A percentile compares a stretch with the other conserved stretches of the same genome.
These are phyloP conservation scores for Sideroxylon spinosum DNA, from an alignment of 179 eudicot species.

Conservation along the genomic window DNA sequence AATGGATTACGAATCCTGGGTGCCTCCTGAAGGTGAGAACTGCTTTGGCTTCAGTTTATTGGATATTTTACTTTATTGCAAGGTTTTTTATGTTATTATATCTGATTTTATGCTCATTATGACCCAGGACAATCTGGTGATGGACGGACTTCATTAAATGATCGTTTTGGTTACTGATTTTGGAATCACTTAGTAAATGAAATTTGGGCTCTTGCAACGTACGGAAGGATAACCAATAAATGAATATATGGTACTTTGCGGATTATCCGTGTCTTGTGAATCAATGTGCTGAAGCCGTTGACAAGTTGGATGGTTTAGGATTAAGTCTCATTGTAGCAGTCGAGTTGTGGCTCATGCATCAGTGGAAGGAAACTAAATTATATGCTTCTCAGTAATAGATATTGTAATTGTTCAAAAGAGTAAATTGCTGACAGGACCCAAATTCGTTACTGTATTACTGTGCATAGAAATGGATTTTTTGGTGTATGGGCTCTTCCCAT, in stretches of 20 bases:
- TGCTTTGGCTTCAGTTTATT: not conserved
- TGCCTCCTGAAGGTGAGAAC: conserved; percentile 84
- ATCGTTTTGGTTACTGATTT: conserved; percentile 69
- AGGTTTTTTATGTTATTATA: not conserved
- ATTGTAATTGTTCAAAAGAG: not conserved
- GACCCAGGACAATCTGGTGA: conserved; percentile 90
- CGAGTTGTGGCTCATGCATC: not conserved
- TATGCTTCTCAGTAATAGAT: not conserved
- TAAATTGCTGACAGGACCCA: not conserved
- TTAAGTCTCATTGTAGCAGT: not conserved
- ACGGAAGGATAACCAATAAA: no score
- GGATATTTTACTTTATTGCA: not conserved
- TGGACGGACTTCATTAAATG: conserved; percentile 89
- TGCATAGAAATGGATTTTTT: not conserved
- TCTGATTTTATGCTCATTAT: conserved; percentile 21
- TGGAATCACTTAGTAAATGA: not conserved
- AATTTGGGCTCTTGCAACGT: not conserved
- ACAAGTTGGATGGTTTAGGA: not conserved
- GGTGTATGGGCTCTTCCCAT: not conserved
- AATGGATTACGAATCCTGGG: conserved; percentile 59
- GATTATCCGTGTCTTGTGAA: not conserved
- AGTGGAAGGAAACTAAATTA: not conserved
- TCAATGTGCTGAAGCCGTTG: not conserved
- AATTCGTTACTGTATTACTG: not conserved
- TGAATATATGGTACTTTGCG: not conserved